These are phyloP conservation scores for Blastobotrys parvus DNA, from an alignment of 805 yeast species.

Conservation along the genomic window DNA sequence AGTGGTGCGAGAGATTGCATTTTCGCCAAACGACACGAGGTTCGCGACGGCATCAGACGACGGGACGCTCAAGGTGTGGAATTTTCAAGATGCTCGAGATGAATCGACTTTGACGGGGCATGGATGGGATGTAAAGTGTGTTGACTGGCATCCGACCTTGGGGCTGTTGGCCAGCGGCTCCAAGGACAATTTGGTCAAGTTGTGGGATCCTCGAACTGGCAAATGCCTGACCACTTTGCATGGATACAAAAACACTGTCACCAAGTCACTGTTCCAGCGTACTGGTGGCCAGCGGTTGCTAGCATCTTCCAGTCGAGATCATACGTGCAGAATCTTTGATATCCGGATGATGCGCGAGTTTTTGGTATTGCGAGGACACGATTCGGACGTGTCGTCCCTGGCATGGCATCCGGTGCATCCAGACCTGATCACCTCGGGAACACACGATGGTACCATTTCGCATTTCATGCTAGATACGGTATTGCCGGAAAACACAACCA, in stretches of 20 bases:
- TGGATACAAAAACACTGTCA: slow-evolving; percentile 92
- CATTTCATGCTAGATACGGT: slow-evolving; percentile 59
- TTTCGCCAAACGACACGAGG: slow-evolving; percentile 83
- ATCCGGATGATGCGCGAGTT: slow-evolving; percentile 76
- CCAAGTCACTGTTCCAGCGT: slow-evolving; percentile 78
- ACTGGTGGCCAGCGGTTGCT: slow-evolving; percentile 61
- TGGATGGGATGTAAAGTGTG: slow-evolving; percentile 97
- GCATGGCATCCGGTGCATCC: slow-evolving; percentile 93
- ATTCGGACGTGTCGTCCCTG: slow-evolving; percentile 74
- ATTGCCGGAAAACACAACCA: slow-evolving; percentile 22
- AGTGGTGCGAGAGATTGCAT: slow-evolving; percentile 77
- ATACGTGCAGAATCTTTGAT: slow-evolving; percentile 82
- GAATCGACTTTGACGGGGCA: slow-evolving; percentile 81
- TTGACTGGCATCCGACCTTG: slow-evolving; percentile 91
- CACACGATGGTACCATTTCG: slow-evolving; percentile 79
- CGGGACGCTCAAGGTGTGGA: slow-evolving; percentile 84
- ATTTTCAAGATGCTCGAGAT: slow-evolving; percentile 78
- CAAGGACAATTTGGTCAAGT: slow-evolving; percentile 83
- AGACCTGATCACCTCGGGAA: slow-evolving; percentile 70
- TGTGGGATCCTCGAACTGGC: slow-evolving; percentile 88
- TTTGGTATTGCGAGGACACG: slow-evolving; percentile 64
- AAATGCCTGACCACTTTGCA: slow-evolving; percentile 58
- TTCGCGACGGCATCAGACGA: slow-evolving; percentile 95
- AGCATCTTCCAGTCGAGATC: slow-evolving; percentile 84
- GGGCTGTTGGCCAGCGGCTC: slow-evolving; percentile 90